Evolutionary conservation across 257 asterid species (phyloP).

Genomic region (Mentha longifolia): DNA sequence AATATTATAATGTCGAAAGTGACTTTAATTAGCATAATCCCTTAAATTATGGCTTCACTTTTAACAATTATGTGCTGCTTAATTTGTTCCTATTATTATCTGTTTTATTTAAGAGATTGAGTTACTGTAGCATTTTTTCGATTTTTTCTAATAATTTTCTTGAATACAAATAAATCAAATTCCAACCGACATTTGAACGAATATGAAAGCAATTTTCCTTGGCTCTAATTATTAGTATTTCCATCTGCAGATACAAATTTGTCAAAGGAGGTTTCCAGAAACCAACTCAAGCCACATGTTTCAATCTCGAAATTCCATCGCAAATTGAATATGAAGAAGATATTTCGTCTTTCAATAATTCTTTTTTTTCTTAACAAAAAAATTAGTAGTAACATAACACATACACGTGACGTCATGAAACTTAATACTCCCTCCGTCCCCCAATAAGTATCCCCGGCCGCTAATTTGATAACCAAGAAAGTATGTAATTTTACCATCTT

Average conservation of each 20-base stretch:
- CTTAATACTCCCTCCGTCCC: no score
- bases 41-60: slow-evolving; percentile 2
- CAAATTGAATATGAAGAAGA: neutral
- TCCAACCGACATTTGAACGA: neutral
- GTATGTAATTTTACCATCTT: no score
- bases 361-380: no score
- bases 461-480: no score
- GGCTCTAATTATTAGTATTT: neutral
- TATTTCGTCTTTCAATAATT: neutral
- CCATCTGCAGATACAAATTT: neutral
- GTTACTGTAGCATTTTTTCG: neutral
- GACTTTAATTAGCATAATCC: neutral
- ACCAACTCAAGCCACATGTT: slow-evolving; percentile 28
- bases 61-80: neutral
- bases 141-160: neutral
- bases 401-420: neutral
- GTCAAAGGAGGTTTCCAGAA: neutral
- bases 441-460: no score
- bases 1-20: slow-evolving; percentile 7
- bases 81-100: neutral
- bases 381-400: neutral
- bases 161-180: neutral
- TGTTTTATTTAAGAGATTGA: neutral
- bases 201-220: slow-evolving; percentile 6
- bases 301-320: neutral